These are phyloP conservation scores for Scopulariopsis brevicaulis DNA, from an alignment of 2,329 filamentous ascomycete species.

Conservation along the genomic window DNA sequence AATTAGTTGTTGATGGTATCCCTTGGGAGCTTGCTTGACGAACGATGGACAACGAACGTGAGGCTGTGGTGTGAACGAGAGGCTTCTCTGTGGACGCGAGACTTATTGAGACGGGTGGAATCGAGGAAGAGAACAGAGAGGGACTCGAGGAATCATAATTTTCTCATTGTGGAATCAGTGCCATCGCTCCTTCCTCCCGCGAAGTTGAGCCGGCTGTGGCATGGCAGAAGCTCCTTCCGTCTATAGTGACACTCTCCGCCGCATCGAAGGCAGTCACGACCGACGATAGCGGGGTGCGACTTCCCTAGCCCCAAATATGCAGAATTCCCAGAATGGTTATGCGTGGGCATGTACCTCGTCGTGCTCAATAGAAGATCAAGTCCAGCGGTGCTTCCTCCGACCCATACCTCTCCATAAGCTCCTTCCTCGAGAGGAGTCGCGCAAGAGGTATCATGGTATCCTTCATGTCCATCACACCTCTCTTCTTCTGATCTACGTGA, in stretches of 20 bases:
- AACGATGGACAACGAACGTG: not conserved
- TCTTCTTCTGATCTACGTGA: slow-evolving; percentile 89
- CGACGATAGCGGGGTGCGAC: not conserved
- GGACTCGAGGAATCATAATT: not conserved
- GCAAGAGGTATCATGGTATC: slow-evolving; percentile 78
- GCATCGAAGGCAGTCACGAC: not conserved
- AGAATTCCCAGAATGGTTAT: no score
- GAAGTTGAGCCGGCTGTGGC: not conserved
- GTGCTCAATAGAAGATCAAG: slow-evolving; percentile 50
- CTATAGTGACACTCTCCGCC: not conserved
- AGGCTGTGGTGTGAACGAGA: not conserved
- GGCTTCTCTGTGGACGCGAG: not conserved
- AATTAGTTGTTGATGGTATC: not conserved
- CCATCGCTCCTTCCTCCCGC: not conserved
- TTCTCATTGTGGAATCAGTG: not conserved
- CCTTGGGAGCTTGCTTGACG: not conserved
- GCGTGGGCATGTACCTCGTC: not conserved
- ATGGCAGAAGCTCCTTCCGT: not conserved
- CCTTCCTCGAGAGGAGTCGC: slow-evolving; percentile 57
- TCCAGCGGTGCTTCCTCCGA: slow-evolving; percentile 45
- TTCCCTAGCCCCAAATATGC: no score
- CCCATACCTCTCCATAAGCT: slow-evolving; percentile 60
- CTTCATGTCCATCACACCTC: slow-evolving; percentile 89
- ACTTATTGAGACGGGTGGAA: not conserved
- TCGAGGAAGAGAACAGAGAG: not conserved